Evolutionary conservation across 129 eudicot genomes (phyloP).

Genomic region (Kitagawia praeruptora): DNA sequence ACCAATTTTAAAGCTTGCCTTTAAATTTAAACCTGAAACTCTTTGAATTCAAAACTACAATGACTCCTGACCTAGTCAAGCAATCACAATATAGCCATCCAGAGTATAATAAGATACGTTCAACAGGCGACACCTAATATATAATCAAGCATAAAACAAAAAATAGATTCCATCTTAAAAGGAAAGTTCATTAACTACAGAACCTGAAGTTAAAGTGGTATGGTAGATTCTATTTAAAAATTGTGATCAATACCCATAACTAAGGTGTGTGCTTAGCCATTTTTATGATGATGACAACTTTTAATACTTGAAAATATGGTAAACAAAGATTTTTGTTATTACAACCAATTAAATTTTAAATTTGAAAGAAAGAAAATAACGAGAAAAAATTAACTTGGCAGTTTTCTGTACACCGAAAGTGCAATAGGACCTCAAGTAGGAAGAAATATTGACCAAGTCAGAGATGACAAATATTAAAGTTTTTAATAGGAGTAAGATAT

Average conservation of each 20-base stretch:
- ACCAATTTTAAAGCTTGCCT: background rate
- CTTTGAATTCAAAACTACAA: background rate
- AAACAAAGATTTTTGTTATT: background rate
- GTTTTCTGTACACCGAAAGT: background rate
- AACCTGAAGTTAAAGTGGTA: background rate
- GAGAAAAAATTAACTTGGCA: background rate
- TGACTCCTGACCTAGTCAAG: background rate
- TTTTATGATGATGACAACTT: background rate
- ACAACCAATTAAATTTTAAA: background rate
- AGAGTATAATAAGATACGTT: background rate
- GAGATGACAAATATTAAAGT: background rate
- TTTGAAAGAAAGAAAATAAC: background rate
- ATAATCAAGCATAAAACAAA: background rate
- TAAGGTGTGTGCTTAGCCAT: background rate
- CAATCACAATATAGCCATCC: background rate
- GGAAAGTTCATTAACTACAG: background rate
- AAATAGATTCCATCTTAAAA: background rate
- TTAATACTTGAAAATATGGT: background rate
- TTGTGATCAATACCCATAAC: background rate
- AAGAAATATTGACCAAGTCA: background rate
- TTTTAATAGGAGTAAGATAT: background rate
- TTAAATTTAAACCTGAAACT: background rate
- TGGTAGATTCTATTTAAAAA: background rate
- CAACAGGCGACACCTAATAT: background rate
- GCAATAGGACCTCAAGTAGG: conserved; percentile 2